Evolutionary conservation across 176 grass and related monocot genomes (phyloP), one percentile per base, ranked within the genome.

Genomic region (Aegilops umbellulata): DNA sequence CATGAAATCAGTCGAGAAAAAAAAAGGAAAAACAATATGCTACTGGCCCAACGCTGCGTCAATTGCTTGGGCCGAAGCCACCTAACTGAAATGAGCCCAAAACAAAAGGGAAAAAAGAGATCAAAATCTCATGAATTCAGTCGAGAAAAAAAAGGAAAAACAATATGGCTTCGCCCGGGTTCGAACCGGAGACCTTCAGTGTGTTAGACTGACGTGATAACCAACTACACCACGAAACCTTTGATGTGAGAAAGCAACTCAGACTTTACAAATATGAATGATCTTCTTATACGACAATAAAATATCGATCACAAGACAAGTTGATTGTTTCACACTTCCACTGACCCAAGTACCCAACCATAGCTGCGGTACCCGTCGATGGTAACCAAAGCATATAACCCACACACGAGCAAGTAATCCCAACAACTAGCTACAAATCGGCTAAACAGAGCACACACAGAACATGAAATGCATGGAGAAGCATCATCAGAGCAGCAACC

Each of bases 131-230:
- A 39, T 39, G 38, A 39, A 39, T 0, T 39, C 36, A 38, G 36
- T 38, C 7, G 9, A 41, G 38, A 10, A 41, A 10, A 38, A 38
- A 38, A 0, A 6, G 1, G 1, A 41, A 41, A 10, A 49, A 49
- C 0, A 15, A 20, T 19, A 58, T 95, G 86, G 86, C 86, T 36
- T 95, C 91, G 91, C 84, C 94, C 91, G 94, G 91, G 20, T 20
- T 93, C 79, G 87, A 96, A 93, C 94, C 89, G 91, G 91, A 93
- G 91, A 96, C 91, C 91, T 93, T 93, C 89, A 92, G 83, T 91
- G 94, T 88, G 94, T 93, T 93, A 93, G 91, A 93, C 90, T 92
- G 94, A 91, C 94, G 91, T 95, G 89, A 93, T 91, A 91, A 95
- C 94, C 91, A 94, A 95, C 89, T 93, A 93, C 89, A 91, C 91